Evolutionary conservation across 2,329 filamentous ascomycete species (phyloP), one percentile per base, ranked within the genome.

Genomic region (Penicillium vulpinum): DNA sequence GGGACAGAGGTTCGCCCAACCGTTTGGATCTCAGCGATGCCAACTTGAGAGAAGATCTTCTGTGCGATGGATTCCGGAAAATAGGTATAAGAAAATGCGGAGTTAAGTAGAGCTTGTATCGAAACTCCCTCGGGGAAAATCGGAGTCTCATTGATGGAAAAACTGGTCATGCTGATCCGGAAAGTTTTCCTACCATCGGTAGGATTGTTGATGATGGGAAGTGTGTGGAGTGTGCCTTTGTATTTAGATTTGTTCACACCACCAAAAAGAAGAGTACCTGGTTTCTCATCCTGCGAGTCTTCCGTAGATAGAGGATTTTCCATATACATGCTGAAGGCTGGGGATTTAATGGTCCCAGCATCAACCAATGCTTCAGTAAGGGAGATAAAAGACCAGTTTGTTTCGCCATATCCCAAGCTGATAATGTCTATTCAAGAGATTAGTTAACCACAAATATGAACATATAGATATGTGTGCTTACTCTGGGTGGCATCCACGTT

Each of bases 351-450:
- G 52, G 38, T 40, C 22, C 52, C 52, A 11, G 52, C 36, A 24
- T 50, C 48, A 31, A 46, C 44, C 26, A 59, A 46, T 28, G 57
- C 57, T 54, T 59, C 29, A 28, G 57, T 44, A 18, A 59, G 26
- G 7, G 52, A 59, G 43, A 24, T 56, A 26, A 49, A 52, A 46
- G 52, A 56, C 21, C 36, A 26, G 48, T 56, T 50, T 40, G 52
- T 38, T 13, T 59, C 55, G 29, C 57, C 52, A 52, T 53, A 41
- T 13, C 39, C 39, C 13, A 24, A n/a, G 5, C 39, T 15, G 16
- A 41, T 3, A 16, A 24, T 26, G 22, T 41, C 39, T 41, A 10
- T 15, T 5, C 31, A 35, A 35, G 13, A 24, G 13, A 41, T 41
- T 26, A 15, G 11, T 41, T 26, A 16, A 16, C 10, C n/a, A n/a